These are phyloP conservation scores for Pythium aphanidermatum DNA, from an alignment of 352 stramenopile species.

Conservation along the genomic window DNA sequence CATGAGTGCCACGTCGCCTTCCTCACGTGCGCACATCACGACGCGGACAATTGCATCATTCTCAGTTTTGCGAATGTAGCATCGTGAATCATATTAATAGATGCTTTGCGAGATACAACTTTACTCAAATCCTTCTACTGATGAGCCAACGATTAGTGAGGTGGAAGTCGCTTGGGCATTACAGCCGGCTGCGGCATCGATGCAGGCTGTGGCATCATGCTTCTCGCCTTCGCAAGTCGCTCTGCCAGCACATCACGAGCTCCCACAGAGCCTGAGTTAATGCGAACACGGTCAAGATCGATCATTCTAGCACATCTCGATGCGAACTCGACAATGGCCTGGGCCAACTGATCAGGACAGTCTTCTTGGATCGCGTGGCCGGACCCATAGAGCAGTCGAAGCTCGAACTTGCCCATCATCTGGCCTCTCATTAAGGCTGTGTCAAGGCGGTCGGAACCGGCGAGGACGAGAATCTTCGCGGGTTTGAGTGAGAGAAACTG, in stretches of 20 bases:
- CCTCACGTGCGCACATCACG: conserved; percentile 32
- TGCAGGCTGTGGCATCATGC: conserved; percentile 17
- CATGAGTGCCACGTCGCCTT: conserved; percentile 15
- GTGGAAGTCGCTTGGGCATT: conserved; percentile 24
- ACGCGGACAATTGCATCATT: conserved; percentile 37
- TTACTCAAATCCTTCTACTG: no score
- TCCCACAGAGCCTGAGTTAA: not conserved
- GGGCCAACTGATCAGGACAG: conserved; percentile 64
- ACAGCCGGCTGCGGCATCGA: conserved; percentile 12
- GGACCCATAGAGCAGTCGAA: conserved; percentile 80
- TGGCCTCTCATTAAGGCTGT: conserved; percentile 83
- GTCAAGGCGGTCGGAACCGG: conserved; percentile 80
- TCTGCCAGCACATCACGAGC: conserved; percentile 13
- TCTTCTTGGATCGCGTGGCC: conserved; percentile 88
- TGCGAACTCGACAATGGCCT: conserved; percentile 61
- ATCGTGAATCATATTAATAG: no score
- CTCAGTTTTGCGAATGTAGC: conserved; percentile 31
- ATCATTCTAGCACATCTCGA: conserved; percentile 30
- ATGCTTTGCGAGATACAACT: no score
- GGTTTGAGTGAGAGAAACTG: conserved; percentile 72
- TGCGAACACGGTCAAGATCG: conserved; percentile 5
- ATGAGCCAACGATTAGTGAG: no score
- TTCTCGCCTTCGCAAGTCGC: conserved; percentile 21
- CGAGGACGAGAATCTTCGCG: conserved; percentile 82
- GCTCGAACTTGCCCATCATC: conserved; percentile 91